Evolutionary conservation across 345 rosid genomes (phyloP).

Genomic region (Arabis hirsuta): DNA sequence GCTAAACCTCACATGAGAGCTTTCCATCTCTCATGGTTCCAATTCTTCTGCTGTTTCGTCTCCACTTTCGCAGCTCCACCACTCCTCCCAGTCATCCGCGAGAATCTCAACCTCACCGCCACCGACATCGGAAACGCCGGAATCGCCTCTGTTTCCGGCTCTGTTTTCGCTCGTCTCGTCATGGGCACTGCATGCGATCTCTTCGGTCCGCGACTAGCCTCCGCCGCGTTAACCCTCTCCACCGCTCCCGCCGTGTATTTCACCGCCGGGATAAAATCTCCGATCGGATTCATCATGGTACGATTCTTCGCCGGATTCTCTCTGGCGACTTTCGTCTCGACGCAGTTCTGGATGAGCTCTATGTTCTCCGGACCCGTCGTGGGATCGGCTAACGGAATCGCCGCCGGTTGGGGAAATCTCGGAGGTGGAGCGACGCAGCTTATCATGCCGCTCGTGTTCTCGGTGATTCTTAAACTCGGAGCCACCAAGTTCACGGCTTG

Average conservation of each 20-base stretch:
- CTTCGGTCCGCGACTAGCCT: constrained; percentile 89
- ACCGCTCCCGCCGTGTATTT: constrained; percentile 87
- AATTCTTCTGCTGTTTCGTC: constrained; percentile 83
- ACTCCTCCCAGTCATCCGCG: constrained; percentile 82
- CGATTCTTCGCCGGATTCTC: constrained; percentile 85
- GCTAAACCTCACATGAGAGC: constrained; percentile 89
- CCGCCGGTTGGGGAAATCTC: constrained; percentile 96
- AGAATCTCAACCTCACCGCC: constrained; percentile 81
- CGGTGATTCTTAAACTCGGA: constrained; percentile 58
- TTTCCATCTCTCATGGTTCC: constrained; percentile 86
- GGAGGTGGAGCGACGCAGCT: constrained; percentile 95
- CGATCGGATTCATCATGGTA: constrained; percentile 68
- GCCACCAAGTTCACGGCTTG: constrained; percentile 81
- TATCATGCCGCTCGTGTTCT: constrained; percentile 80
- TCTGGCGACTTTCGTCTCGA: constrained; percentile 82
- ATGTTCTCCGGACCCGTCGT: constrained; percentile 80
- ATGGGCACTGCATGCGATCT: constrained; percentile 89
- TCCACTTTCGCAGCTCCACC: constrained; percentile 93
- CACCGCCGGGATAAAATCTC: constrained; percentile 64
- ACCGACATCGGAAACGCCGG: constrained; percentile 91
- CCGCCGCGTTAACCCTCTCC: constrained; percentile 74
- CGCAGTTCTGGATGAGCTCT: constrained; percentile 97
- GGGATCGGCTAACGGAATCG: constrained; percentile 78
- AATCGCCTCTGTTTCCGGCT: constrained; percentile 87
- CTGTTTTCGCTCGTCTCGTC: constrained; percentile 78